Base-by-base conservation (phyloP, 257 asterid species). In the Plantago major region DNA sequence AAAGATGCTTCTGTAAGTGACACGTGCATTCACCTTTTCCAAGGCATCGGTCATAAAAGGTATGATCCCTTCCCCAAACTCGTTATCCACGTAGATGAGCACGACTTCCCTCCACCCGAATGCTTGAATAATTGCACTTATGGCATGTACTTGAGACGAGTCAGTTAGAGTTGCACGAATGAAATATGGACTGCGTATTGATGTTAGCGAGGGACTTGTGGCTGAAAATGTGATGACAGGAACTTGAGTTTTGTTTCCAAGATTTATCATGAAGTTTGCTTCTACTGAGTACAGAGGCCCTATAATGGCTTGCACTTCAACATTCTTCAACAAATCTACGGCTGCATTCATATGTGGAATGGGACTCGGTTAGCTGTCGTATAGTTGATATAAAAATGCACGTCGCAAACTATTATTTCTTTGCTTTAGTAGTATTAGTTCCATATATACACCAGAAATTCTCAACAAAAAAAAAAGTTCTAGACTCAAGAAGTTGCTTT, bases 141-240 rank as follows among this genome's bases (percentile, higher is more conserved):
- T 61, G 53, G 84, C 71, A 0, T 55, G 38, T 4, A 81, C 84
- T 70, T 81, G 88, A 4, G 84, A 73, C 11, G 88, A 76, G 71
- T 81, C 88, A 0, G 56, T 60, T 3, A 44, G 73, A 42, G 89
- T 58, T 0, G 85, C 55, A 0, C 87, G 86, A 44, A 84, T 17
- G 58, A 86, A 81, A 44, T 76, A 79, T 42, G 76, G 80, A 43
- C 73, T 78, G 10, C 65, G 72, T 0, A 55, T 48, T 2, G 83
- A 67, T 7, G 77, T 11, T 2, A 82, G 79, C 18, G 78, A 76
- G 0, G 86, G 87, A 45, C 88, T 82, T 12, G 89, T 74, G 59
- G 88, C 88, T 0, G 93, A 69, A 42, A 80, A 84, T 0, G 95
- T 78, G 44, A 86, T 73, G 11, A 86, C 46, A 0, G 87, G 95